Percentiles rank a stretch among this genome's conserved stretches.
Evolutionary conservation across 805 yeast species (phyloP).

Genomic region (Aciculoconidium aculeatum): DNA sequence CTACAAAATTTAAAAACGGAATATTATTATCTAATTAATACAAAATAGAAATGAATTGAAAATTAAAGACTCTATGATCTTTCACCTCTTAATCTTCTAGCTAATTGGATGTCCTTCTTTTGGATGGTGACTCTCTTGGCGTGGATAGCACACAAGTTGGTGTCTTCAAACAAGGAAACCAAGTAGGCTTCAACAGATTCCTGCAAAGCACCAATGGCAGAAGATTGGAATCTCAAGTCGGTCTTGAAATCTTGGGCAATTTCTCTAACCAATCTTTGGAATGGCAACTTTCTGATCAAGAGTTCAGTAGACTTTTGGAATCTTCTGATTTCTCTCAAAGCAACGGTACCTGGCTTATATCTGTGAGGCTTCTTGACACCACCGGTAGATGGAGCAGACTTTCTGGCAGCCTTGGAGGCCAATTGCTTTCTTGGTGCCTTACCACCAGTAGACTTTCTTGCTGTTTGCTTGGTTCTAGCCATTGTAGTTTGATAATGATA

Average conservation of each 20-base stretch:
- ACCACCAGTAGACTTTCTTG: conserved; percentile 94
- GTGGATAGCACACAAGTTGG: conserved; percentile 97
- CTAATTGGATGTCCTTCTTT: conserved; percentile 97
- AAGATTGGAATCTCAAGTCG: conserved; percentile 92
- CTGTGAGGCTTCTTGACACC: conserved; percentile 95
- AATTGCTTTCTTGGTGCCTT: conserved; percentile 93
- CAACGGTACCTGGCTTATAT: conserved; percentile 97
- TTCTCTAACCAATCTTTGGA: conserved; percentile 95
- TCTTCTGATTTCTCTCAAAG: conserved; percentile 94
- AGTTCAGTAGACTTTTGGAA: conserved; percentile 95
- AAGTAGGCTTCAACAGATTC: conserved; percentile 98
- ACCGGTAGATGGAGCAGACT: conserved; percentile 86
- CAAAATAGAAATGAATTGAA: conserved; percentile 8
- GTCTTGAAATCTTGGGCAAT: conserved; percentile 92
- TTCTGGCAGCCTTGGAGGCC: conserved; percentile 91
- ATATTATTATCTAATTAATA: conserved; percentile 2
- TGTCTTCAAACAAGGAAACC: conserved; percentile 94
- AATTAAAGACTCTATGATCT: conserved; percentile 49
- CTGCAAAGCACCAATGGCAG: conserved; percentile 96
- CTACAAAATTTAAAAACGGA: too few relatives aligned
- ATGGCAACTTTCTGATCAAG: conserved; percentile 92
- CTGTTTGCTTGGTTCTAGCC: conserved; percentile 94
- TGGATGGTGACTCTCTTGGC: conserved; percentile 99
- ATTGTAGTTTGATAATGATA: conserved; percentile 28
- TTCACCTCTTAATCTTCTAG: conserved; percentile 97